Evolutionary conservation across 2,329 filamentous ascomycete genomes (phyloP), one percentile per base, ranked within the genome.

Genomic region (Hypoxylon sp.): DNA sequence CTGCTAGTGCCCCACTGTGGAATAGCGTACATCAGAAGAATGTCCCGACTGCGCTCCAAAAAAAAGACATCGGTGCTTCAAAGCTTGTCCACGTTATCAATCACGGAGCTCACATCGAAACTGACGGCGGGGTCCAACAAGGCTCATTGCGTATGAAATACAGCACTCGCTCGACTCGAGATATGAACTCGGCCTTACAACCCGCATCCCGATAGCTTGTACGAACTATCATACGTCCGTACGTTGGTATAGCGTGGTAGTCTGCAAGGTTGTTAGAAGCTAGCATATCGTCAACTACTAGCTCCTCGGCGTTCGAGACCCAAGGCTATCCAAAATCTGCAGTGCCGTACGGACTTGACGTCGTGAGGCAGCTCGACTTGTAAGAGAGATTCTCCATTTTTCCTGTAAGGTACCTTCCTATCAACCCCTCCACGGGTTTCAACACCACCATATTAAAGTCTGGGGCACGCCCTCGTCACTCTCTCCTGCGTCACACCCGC

Each of bases 401-500:
- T 59, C 55, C 63, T 63, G 58, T 67, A 69, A 67, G 67, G 64
- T 64, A 69, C 66, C 42, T 63, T 52, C 36, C 33, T 33, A 57
- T 60, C 55, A 24, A 62, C 60, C 64, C 60, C 63, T 67, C 64
- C 60, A 69, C 50, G 42, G 49, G 53, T 58, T 58, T 67, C 49
- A 32, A 62, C 57, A 57, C 60, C 67, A 46, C 42, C 53, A 67
- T 69, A 69, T 67, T 65, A 67, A 67, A 67, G 54, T 67, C 67
- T 60, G 61, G 61, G 64, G 57, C 60, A 54, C 50, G 24, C 58
- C 61, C 66, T 67, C 66, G 44, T 62, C 60, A 61, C 40, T 18
- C 26, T 61, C 54, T 63, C 28, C 62, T 56, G 67, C 57, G 67
- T 69, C 60, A 67, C 67, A 67, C 45, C 54, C 54, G 53, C 32